Evolutionary conservation across 108 stramenopile species (phyloP).

Genomic region (Skeletonema costatum): DNA sequence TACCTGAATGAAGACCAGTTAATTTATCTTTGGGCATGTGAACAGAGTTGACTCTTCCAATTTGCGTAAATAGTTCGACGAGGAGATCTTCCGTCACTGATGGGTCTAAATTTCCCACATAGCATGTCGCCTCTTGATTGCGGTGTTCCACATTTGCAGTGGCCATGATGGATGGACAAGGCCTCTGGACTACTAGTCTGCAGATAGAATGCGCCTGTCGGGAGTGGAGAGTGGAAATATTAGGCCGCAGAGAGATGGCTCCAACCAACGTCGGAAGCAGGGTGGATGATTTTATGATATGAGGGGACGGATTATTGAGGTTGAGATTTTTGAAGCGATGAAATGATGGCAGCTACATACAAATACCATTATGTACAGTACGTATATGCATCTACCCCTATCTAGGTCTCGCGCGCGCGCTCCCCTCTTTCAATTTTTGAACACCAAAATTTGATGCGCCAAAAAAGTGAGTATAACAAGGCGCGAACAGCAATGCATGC

Average conservation of each 20-base stretch:
- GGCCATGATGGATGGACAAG: conserved; percentile 55
- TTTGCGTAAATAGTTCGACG: conserved; percentile 94
- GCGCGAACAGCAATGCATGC: background rate
- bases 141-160: conserved; percentile 96
- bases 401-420: too few species aligned
- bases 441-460: background rate
- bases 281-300: too few species aligned
- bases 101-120: conserved; percentile 95
- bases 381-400: too few species aligned
- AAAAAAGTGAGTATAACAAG: background rate
- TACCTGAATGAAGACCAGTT: conserved; percentile 59
- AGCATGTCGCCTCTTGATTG: conserved; percentile 98
- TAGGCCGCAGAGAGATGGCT: too few species aligned
- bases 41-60: conserved; percentile 92
- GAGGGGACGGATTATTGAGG: too few species aligned
- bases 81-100: conserved; percentile 89
- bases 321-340: too few species aligned
- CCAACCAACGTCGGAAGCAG: too few species aligned
- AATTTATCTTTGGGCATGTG: conserved; percentile 99
- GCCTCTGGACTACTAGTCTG: background rate
- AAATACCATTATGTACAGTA: too few species aligned
- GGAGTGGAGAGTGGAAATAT: too few species aligned
- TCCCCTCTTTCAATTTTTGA: background rate
- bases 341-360: too few species aligned
- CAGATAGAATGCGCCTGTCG: background rate